Conservation (phyloP, 352 stramenopile species). For the Pythium phragmiticola region DNA sequence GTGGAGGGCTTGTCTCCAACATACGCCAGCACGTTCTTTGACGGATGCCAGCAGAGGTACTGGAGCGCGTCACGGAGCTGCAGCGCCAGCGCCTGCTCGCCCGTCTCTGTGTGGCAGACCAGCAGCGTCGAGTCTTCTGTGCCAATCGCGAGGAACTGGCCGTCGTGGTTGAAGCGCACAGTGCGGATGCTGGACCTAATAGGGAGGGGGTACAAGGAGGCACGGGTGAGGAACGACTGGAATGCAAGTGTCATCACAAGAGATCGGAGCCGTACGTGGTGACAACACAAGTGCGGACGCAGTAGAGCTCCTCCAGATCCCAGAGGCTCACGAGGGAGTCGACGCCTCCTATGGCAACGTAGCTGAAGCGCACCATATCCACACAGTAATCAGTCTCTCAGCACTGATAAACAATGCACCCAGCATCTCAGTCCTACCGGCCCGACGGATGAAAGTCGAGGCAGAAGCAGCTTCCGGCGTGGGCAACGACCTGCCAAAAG, state of each 20-base stretch:
- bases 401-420: neutral
- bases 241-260: too few species aligned
- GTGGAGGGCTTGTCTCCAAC: slow-evolving; percentile 74
- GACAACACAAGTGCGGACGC: slow-evolving; percentile 76
- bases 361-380: slow-evolving; percentile 31
- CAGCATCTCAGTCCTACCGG: slow-evolving; percentile 36
- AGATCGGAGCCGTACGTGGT: slow-evolving; percentile 54
- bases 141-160: slow-evolving; percentile 68
- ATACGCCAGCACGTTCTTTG: slow-evolving; percentile 80
- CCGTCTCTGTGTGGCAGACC: slow-evolving; percentile 62
- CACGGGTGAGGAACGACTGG: too few species aligned
- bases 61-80: slow-evolving; percentile 70
- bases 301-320: slow-evolving; percentile 87
- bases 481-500: slow-evolving; percentile 48
- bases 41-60: slow-evolving; percentile 82
- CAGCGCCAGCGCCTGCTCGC: slow-evolving; percentile 55
- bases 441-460: slow-evolving; percentile 79
- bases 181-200: slow-evolving; percentile 72
- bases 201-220: neutral
- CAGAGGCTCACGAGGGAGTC: slow-evolving; percentile 85
- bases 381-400: neutral
- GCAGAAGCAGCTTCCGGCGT: slow-evolving; percentile 80
- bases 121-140: slow-evolving; percentile 75
- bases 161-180: slow-evolving; percentile 78
- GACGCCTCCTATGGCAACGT: slow-evolving; percentile 70